These are phyloP conservation scores for Ophiostoma perfectum DNA, from an alignment of 2,329 filamentous ascomycete genomes.

Conservation along the genomic window DNA sequence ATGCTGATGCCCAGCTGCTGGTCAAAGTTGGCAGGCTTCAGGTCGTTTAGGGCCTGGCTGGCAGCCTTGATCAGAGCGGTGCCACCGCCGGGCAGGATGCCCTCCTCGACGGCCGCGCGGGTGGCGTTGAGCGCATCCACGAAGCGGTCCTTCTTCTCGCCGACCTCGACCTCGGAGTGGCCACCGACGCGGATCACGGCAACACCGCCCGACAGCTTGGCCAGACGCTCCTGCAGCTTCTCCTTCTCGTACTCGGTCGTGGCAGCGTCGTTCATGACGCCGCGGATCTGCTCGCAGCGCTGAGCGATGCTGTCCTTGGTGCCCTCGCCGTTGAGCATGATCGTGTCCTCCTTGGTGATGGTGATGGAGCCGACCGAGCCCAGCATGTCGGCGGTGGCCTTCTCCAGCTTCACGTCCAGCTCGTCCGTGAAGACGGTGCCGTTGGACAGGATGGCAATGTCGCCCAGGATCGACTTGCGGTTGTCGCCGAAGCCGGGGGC, in stretches of 20 bases:
- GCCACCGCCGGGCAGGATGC: conserved; percentile 96
- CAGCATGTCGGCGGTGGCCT: conserved; percentile 91
- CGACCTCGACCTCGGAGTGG: conserved; percentile 94
- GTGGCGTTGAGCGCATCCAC: conserved; percentile 98
- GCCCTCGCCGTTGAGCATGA: conserved; percentile 94
- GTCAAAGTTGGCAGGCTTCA: conserved; percentile 95
- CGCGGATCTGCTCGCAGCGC: conserved; percentile 98
- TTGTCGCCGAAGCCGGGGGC: conserved; percentile 99
- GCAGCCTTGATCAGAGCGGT: conserved; percentile 97
- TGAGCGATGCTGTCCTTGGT: conserved; percentile 89
- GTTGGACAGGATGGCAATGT: conserved; percentile 92
- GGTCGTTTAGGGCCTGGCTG: conserved; percentile 71
- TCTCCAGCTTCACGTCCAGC: conserved; percentile 98
- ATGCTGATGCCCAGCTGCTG: conserved; percentile 98
- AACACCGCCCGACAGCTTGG: conserved; percentile 97
- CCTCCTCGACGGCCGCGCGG: conserved; percentile 96
- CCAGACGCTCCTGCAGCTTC: conserved; percentile 99
- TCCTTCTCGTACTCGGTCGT: conserved; percentile 99
- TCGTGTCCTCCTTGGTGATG: conserved; percentile 99
- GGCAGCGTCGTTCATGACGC: conserved; percentile 86
- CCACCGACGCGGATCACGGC: conserved; percentile 99
- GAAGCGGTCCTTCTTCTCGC: conserved; percentile 99
- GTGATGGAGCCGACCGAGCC: conserved; percentile 97
- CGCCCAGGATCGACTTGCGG: conserved; percentile 98
- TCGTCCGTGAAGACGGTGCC: conserved; percentile 97